These are phyloP conservation scores for Solanum habrochaites DNA, from an alignment of 257 asterid genomes.

Conservation along the genomic window DNA sequence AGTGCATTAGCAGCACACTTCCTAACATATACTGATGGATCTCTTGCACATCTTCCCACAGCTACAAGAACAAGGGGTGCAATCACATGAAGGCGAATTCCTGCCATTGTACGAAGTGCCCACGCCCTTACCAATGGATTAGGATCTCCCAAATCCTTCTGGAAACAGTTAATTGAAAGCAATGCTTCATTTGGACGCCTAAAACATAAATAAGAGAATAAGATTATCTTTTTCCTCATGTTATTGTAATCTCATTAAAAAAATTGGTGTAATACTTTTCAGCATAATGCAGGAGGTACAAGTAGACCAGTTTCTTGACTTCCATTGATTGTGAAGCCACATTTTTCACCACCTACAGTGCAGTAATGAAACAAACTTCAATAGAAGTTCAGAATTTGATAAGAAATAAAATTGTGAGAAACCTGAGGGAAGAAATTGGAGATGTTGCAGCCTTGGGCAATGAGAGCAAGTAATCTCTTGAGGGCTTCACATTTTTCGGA, in stretches of 20 bases:
- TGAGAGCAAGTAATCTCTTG: conserved; percentile 87
- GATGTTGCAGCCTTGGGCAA: conserved; percentile 87
- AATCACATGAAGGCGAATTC: conserved; percentile 82
- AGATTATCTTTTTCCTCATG: background rate
- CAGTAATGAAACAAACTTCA: background rate
- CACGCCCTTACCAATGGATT: conserved; percentile 92
- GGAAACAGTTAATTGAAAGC: conserved; percentile 88
- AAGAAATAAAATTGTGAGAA: background rate
- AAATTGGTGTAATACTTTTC: conserved; percentile 47
- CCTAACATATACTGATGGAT: conserved; percentile 94
- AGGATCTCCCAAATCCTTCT: conserved; percentile 92
- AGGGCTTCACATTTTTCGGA: conserved; percentile 93
- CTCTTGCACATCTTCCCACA: conserved; percentile 83
- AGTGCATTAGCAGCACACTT: conserved; percentile 95
- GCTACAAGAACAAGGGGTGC: conserved; percentile 79
- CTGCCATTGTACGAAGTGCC: conserved; percentile 98
- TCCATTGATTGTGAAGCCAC: conserved; percentile 87
- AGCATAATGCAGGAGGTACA: conserved; percentile 89
- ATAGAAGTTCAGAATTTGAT: background rate
- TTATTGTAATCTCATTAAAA: background rate
- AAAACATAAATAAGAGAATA: background rate
- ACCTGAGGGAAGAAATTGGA: conserved; percentile 90
- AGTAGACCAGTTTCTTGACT: conserved; percentile 93
- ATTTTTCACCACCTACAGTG: conserved; percentile 77
- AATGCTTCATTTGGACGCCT: conserved; percentile 90